Conservation (phyloP, 192 early-diverging fungal species). For the Linnemannia hyalina region DNA sequence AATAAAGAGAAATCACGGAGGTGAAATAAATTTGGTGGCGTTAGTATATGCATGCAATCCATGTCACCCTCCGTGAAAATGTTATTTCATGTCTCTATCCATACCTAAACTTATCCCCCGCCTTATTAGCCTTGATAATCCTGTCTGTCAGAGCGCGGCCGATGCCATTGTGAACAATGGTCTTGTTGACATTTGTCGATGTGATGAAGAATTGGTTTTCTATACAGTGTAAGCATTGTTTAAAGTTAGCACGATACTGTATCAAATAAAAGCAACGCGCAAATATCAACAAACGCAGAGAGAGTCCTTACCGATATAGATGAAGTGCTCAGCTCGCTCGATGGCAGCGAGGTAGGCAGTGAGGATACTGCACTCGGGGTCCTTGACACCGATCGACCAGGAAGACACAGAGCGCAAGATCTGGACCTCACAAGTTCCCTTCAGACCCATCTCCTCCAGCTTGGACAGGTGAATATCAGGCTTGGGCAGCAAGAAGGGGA, state of each 20-base stretch:
- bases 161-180: conserved; percentile 83
- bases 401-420: conserved; percentile 74
- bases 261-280: not conserved
- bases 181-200: conserved; percentile 62
- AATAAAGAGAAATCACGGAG: conserved; percentile 55
- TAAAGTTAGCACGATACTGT: not conserved
- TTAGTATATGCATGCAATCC: not conserved
- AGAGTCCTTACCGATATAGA: conserved; percentile 77
- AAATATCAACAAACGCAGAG: not conserved
- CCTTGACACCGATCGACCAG: conserved; percentile 76
- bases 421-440: conserved; percentile 72
- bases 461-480: conserved; percentile 67
- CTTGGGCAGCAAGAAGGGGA: conserved; percentile 79
- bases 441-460: conserved; percentile 64
- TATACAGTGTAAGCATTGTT: conserved; percentile 7
- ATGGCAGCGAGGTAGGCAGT: conserved; percentile 85
- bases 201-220: conserved; percentile 93
- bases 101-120: conserved; percentile 50
- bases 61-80: conserved; percentile 6
- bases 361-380: conserved; percentile 77
- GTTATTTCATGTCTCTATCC: not conserved
- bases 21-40: not conserved
- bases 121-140: conserved; percentile 75
- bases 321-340: conserved; percentile 78
- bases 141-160: conserved; percentile 81